phyloP scores from a whole-genome alignment of 345 rosid genomes.

The Jatropha curcas region DNA sequence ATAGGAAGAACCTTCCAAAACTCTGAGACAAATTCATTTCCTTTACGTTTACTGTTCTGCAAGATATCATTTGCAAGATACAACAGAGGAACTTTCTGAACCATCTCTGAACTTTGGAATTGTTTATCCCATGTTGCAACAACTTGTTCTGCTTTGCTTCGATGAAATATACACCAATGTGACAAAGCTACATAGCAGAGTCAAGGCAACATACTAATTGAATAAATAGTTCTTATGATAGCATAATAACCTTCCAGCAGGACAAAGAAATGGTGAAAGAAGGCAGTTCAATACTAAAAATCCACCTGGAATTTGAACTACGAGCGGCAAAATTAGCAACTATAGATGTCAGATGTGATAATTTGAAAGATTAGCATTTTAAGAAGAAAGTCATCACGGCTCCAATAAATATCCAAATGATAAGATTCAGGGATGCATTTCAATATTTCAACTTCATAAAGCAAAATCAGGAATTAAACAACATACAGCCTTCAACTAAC shows the following conservation, averaged over 20 bases:
- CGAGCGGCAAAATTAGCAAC: background rate
- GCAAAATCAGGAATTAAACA: background rate
- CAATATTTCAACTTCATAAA: background rate
- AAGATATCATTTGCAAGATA: conserved; percentile 93
- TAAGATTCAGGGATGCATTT: background rate
- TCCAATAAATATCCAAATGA: background rate
- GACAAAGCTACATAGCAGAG: conserved; percentile 62
- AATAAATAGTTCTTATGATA: background rate
- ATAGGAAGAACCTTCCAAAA: conserved; percentile 94
- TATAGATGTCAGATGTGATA: background rate
- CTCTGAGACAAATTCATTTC: conserved; percentile 83
- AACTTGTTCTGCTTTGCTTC: conserved; percentile 73
- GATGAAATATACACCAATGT: conserved; percentile 96
- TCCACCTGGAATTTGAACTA: background rate
- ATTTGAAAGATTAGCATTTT: background rate
- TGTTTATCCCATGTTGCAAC: conserved; percentile 95
- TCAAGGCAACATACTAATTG: conserved; percentile 34
- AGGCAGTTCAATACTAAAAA: too few relatives aligned
- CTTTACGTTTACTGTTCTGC: conserved; percentile 94
- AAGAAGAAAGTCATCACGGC: too few relatives aligned
- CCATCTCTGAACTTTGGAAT: conserved; percentile 69
- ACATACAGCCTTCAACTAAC: background rate
- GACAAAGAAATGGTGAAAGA: background rate
- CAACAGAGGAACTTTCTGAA: conserved; percentile 83
- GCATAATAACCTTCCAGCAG: background rate